Conservation (phyloP, 495 filamentous ascomycete genomes). For the Cercophora sp. region DNA sequence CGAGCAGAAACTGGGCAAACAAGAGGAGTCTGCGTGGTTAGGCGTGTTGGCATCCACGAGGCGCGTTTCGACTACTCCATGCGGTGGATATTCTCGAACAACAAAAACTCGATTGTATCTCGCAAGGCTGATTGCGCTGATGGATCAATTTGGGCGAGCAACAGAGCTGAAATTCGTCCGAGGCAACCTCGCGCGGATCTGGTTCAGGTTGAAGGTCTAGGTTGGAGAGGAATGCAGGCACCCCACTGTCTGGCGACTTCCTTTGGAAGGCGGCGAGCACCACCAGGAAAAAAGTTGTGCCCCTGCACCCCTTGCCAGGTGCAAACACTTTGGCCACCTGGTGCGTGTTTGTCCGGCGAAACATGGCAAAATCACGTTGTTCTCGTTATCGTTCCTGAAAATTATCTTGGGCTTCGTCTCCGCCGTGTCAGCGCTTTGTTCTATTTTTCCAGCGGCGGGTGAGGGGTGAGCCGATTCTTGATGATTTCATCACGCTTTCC, state of each 20-base stretch:
- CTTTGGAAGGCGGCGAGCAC: too few species aligned
- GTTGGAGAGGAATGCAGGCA: too few species aligned
- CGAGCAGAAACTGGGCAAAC: too few species aligned
- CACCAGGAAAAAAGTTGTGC: background rate
- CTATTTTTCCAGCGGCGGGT: background rate
- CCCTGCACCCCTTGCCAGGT: background rate
- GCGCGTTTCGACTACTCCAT: background rate
- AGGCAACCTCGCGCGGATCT: too few species aligned
- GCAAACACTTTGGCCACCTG: background rate
- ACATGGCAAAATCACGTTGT: slow-evolving; percentile 21
- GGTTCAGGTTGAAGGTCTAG: too few species aligned
- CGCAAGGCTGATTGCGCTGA: slow-evolving; percentile 2
- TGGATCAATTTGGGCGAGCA: too few species aligned
- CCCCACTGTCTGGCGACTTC: too few species aligned
- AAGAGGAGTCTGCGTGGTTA: too few species aligned
- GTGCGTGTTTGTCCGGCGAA: background rate
- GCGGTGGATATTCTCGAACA: background rate
- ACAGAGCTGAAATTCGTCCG: too few species aligned
- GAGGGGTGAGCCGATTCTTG: slow-evolving; percentile 23
- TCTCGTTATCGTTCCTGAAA: slow-evolving; percentile 6
- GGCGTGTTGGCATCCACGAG: too few species aligned
- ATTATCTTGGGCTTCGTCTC: background rate
- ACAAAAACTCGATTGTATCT: background rate
- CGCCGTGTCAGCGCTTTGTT: background rate
- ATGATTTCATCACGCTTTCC: slow-evolving; percentile 27